Evolutionary conservation across 2,329 filamentous ascomycete genomes (phyloP).

Genomic region (Neofusicoccum ribis): DNA sequence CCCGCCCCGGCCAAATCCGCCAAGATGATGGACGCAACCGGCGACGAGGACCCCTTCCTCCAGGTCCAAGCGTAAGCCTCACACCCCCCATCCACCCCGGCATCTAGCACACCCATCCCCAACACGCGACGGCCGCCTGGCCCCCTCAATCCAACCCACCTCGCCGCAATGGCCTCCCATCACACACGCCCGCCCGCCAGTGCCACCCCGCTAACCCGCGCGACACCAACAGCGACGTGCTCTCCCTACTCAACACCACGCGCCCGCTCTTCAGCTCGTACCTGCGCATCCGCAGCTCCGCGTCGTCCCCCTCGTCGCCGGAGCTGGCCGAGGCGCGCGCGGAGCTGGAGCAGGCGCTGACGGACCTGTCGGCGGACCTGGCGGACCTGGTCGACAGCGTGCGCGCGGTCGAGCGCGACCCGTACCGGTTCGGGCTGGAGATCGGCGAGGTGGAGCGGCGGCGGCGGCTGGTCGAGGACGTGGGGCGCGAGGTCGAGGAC

Average conservation of each 20-base stretch:
- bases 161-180: background rate
- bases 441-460: slow-evolving; percentile 78
- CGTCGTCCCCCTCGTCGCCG: slow-evolving; percentile 69
- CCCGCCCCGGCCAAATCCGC: background rate
- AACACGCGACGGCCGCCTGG: background rate
- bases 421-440: slow-evolving; percentile 82
- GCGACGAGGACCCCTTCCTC: slow-evolving; percentile 51
- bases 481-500: slow-evolving; percentile 82
- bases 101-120: background rate
- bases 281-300: slow-evolving; percentile 88
- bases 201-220: background rate
- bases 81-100: background rate
- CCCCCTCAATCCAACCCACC: background rate
- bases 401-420: slow-evolving; percentile 81
- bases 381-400: slow-evolving; percentile 86
- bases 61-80: slow-evolving; percentile 48
- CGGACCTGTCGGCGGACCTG: slow-evolving; percentile 76
- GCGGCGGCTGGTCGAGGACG: slow-evolving; percentile 80
- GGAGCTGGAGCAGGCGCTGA: slow-evolving; percentile 79
- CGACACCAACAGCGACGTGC: slow-evolving; percentile 69
- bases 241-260: slow-evolving; percentile 75
- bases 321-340: slow-evolving; percentile 63
- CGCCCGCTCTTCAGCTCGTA: slow-evolving; percentile 92
- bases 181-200: background rate
- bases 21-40: slow-evolving; percentile 40